Base-by-base conservation (phyloP, 306 rosid genomes). In the Adenanthera pavonina region DNA sequence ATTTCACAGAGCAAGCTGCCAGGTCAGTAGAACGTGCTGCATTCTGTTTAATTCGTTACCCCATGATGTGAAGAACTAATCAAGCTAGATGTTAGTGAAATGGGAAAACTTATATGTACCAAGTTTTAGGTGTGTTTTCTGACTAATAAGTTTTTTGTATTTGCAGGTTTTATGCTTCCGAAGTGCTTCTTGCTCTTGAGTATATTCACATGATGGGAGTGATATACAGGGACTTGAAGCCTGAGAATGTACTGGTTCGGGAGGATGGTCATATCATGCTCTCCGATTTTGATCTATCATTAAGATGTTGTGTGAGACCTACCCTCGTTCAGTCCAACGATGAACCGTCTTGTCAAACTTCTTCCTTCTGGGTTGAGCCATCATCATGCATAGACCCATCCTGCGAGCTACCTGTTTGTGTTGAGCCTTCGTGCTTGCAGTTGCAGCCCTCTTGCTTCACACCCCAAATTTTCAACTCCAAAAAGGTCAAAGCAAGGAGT, bases 131-230 rank as follows among this genome's bases (percentile, higher is more conserved):
- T 34, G 25, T 66, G 6, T 34, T 78, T 77, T 44, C 20, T 51
- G 13, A 81, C 36, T n/a, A 14, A 17, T 49, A 51, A 19, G 56
- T 78, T 74, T 78, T 74, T 33, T 35, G 41, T 30, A 3, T n/a
- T 68, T 79, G 70, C 86, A 89, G 92, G 84, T 89, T 89, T 80
- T 89, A 89, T 80, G 87, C 90, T 59, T 84, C 92, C 53, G 90
- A 89, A 77, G 90, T 89, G 73, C 87, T 89, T 62, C 87, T 89
- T 41, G 87, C 92, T 0, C 84, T 89, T 3, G 92, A 89, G 69
- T 89, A 89, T 65, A 80, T 89, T 36, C 92, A 89, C 87, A 89
- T 89, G 92, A 86, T 89, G 92, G 92, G 92, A 49, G 92, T 89
- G 71, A 85, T 89, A 61, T 89, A 89, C 72, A 83, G 92, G 68